Base-by-base conservation (phyloP, 371 early-diverging fungal genomes). In the Mucor saturninus region DNA sequence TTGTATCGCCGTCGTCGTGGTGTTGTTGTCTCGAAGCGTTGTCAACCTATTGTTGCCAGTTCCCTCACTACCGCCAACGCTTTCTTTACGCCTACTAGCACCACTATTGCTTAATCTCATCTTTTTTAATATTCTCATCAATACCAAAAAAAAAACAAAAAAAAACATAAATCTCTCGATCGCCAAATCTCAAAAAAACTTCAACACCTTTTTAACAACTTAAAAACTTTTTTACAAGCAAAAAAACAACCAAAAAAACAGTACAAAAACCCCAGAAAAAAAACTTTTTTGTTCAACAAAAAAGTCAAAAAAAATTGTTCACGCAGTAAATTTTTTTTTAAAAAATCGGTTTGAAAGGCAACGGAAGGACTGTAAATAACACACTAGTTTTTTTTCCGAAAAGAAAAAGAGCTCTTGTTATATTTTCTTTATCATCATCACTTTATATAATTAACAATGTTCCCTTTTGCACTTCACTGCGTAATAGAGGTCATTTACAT, bases 351-450 rank as follows among this genome's bases (percentile, higher is more conserved):
- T 48, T 49, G 35, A 48, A 48, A 64, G 54, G 66, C 63, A 60
- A 61, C 64, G 73, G 73, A 52, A 69, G 69, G 73, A 73, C 61
- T 69, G 69, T 69, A 73, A 73, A 73, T 69, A 64, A 56, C 66
- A 65, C 38, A 53, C 40, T 39, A 55, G 15, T 13, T 54, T 38
- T 71, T 59, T 48, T 21, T 46, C 21, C 21, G 21, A 21, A 21
- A 21, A 21, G 21, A 21, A 21, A 21, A 40, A 52, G 49, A 38
- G 40, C 49, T 46, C 39, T 67, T 50, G 50, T 49, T 60, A 51
- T 63, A 46, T 60, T 40, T 56, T 65, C 31, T 65, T 59, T 42
- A 49, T 52, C 14, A 59, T 35, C 55, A 39, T 48, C 46, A 46
- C 46, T 38, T 40, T 35, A 59, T 32, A 57, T 43, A 48, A 56